These are phyloP conservation scores for Bryum argenteum DNA, from an alignment of 225 moss, liverwort and hornwort genomes.

Conservation along the genomic window DNA sequence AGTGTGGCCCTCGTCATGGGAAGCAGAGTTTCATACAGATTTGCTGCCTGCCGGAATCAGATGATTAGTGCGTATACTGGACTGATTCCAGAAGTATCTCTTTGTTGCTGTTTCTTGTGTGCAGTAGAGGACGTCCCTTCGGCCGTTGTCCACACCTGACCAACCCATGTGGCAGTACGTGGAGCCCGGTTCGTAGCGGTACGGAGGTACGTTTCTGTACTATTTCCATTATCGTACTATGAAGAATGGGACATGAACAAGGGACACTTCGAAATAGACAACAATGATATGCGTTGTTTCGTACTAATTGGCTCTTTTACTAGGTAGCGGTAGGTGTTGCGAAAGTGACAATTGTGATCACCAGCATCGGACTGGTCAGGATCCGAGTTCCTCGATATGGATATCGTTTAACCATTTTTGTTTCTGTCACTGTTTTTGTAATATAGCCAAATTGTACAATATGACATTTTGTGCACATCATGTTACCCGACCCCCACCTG, in stretches of 20 bases:
- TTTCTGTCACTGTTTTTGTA: not conserved
- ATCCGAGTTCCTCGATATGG: constrained; percentile 9
- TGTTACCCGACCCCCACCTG: too few relatives aligned
- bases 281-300: not conserved
- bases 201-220: constrained; percentile 27
- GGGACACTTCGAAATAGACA: constrained; percentile 22
- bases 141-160: constrained; percentile 4
- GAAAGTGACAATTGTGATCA: constrained; percentile 33
- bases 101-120: constrained; percentile 5
- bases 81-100: constrained; percentile 5
- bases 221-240: not conserved
- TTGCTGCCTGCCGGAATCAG: not conserved
- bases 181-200: constrained; percentile 34
- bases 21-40: not conserved
- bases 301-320: constrained; percentile 15
- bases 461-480: too few relatives aligned
- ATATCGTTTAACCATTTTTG: not conserved
- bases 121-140: constrained; percentile 1
- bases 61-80: not conserved
- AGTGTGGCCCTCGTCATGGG: not conserved
- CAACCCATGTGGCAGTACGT: constrained; percentile 14
- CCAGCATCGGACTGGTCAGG: constrained; percentile 17
- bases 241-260: not conserved
- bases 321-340: constrained; percentile 28
- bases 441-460: too few relatives aligned